Evolutionary conservation across 495 filamentous ascomycete genomes (phyloP), one percentile per base, ranked within the genome.

Genomic region (Terfezia claveryi): DNA sequence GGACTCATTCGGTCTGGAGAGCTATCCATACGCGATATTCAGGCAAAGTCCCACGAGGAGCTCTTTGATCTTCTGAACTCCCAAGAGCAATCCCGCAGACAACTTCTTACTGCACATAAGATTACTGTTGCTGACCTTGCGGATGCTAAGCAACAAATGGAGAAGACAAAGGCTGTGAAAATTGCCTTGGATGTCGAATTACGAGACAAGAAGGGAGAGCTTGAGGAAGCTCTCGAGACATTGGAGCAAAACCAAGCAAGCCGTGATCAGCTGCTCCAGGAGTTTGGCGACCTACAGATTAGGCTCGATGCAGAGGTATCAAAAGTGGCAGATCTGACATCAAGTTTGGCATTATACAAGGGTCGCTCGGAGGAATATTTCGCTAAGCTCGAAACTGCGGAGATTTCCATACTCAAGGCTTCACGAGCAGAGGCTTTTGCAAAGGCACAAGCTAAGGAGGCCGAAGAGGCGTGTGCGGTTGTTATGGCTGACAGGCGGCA

Each of bases 291-390:
- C 64, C 71, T 98, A 17, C 92, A 95, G 62, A 94, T 96, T 60
- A 77, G 87, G 49, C 74, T 96, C 49, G 91, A 98, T 62, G 79
- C 80, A 10, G 91, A 98, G 70, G 75, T 78, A 2, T 93, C 87
- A 2, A 87, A 84, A 68, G 75, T 84, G 38, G 79, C 79, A 16
- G 91, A 98, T 63, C 77, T 94, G 16, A 77, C 77, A 14, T 83
- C 87, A 11, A 93, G 81, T 63, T 73, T 95, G 12, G 81, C 76
- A 57, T 70, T 95, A 27, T 98, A 96, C 74, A 96, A 94, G 76
- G 79, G 77, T 49, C 81, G 91, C 32, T 83, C 89, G 0, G 87
- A 96, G 64, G 91, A 98, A 65, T 98, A 98, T 62, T 98, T 95
- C 71, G 85, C 77, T 72, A 95, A 94, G 69, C 81, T 98, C 16